Percentiles rank a stretch among this genome's conserved stretches.
phyloP scores from a whole-genome alignment of 768 basidiomycete species.

The Russula brevipes region DNA sequence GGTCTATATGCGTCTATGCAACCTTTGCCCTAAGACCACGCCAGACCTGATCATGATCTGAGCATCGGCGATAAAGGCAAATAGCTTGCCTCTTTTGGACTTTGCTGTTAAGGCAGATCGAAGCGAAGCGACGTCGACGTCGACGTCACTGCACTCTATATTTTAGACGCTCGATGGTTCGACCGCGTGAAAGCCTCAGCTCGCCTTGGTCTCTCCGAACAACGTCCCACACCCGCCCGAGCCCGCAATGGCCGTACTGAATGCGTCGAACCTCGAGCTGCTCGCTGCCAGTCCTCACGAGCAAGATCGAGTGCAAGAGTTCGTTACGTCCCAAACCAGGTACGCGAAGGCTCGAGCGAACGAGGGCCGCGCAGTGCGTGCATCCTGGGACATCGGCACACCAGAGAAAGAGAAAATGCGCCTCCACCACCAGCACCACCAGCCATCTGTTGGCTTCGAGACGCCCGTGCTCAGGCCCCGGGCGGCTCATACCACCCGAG shows the following conservation, averaged over 20 bases:
- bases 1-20: too few species aligned
- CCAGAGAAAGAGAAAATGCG: conserved; percentile 7
- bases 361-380: conserved; percentile 33
- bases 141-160: too few species aligned
- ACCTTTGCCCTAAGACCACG: too few species aligned
- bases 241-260: neutral
- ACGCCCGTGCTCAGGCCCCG: conserved; percentile 28
- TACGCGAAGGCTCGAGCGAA: conserved; percentile 42
- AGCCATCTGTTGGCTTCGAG: conserved; percentile 19
- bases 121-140: too few species aligned
- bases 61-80: conserved; percentile 27
- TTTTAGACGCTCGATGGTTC: too few species aligned
- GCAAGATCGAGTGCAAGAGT: conserved; percentile 40
- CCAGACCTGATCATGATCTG: too few species aligned
- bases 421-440: neutral
- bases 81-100: conserved; percentile 37
- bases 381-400: conserved; percentile 25
- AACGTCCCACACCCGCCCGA: neutral
- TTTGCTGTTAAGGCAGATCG: neutral
- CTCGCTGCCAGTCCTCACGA: conserved; percentile 36
- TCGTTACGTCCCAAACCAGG: conserved; percentile 45
- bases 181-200: neutral
- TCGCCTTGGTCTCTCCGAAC: neutral
- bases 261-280: conserved; percentile 6
- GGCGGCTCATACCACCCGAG: neutral